Conservation (phyloP, 306 rosid species). For the Trichosanthes truncata region DNA sequence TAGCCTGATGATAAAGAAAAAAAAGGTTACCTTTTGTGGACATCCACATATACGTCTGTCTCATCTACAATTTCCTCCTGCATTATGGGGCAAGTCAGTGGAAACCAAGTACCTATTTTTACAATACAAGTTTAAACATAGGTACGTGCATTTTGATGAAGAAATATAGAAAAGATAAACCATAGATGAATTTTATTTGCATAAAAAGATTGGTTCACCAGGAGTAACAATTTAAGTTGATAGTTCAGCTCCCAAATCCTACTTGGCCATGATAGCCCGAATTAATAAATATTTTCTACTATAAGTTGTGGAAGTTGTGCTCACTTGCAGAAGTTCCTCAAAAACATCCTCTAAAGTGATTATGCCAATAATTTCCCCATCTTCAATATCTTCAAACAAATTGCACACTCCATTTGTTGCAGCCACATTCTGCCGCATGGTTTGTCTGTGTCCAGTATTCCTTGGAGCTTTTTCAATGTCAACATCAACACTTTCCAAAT, state of each 20-base stretch:
- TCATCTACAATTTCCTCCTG: slow-evolving; percentile 56
- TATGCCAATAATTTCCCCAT: slow-evolving; percentile 82
- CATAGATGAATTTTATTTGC: not conserved
- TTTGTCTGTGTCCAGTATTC: slow-evolving; percentile 22
- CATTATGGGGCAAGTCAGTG: not conserved
- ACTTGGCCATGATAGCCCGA: not conserved
- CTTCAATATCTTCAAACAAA: slow-evolving; percentile 51
- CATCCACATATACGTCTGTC: slow-evolving; percentile 59
- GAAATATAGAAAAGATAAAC: not conserved
- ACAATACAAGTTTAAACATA: not conserved
- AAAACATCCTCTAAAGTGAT: slow-evolving; percentile 92
- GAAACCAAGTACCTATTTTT: not conserved
- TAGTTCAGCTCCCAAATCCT: not conserved
- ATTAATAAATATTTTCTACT: not conserved
- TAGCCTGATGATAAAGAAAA: not conserved
- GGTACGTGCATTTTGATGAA: not conserved
- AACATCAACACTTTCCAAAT: slow-evolving; percentile 29
- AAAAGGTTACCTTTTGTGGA: slow-evolving; percentile 46
- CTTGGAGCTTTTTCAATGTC: slow-evolving; percentile 42
- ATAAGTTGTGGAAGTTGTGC: slow-evolving; percentile 1
- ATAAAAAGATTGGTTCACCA: not conserved
- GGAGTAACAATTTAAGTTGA: not conserved
- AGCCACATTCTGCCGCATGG: slow-evolving; percentile 25
- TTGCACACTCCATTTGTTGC: slow-evolving; percentile 23
- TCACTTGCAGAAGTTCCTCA: slow-evolving; percentile 82